Percentiles rank a stretch among this genome's conserved stretches.
Conservation (phyloP, 495 filamentous ascomycete species). For the Aspergillus nanangensis region DNA sequence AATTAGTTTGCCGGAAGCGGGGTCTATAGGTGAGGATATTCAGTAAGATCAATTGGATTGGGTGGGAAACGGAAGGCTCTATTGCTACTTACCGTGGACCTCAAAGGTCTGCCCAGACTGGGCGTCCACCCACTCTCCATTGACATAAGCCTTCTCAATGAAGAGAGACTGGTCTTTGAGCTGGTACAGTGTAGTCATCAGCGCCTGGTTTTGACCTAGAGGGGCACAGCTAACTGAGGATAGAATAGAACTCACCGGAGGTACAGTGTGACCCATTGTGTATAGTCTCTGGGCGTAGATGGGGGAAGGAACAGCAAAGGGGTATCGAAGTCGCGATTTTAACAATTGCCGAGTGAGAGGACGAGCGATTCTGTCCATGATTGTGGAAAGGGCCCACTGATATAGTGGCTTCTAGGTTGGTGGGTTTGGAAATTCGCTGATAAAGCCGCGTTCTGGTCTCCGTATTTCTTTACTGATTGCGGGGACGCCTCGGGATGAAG, state of each 20-base stretch:
- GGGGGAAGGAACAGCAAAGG: slow-evolving; percentile 32
- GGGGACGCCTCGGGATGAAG: neutral
- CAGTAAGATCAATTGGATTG: no score
- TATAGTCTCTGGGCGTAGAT: slow-evolving; percentile 33
- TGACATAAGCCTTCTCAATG: slow-evolving; percentile 77
- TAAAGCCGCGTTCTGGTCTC: neutral
- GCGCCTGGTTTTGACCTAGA: no score
- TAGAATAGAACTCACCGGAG: slow-evolving; percentile 25
- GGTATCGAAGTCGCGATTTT: slow-evolving; percentile 34
- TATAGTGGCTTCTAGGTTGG: no score
- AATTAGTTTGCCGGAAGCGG: slow-evolving; percentile 72
- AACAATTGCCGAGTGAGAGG: slow-evolving; percentile 36
- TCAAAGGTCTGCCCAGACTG: slow-evolving; percentile 77
- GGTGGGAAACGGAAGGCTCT: no score
- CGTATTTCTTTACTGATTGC: neutral
- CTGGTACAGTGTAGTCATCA: no score
- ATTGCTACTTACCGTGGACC: slow-evolving; percentile 71
- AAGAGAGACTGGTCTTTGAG: slow-evolving; percentile 81
- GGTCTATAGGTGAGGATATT: no score
- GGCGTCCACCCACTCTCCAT: slow-evolving; percentile 77
- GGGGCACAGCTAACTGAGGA: no score
- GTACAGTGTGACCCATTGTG: slow-evolving; percentile 39
- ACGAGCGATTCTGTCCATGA: slow-evolving; percentile 38
- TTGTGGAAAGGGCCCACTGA: no score
- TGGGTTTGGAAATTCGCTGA: neutral